These are phyloP conservation scores for Trametes polyzona DNA, from an alignment of 1,284 basidiomycete species.

Conservation along the genomic window DNA sequence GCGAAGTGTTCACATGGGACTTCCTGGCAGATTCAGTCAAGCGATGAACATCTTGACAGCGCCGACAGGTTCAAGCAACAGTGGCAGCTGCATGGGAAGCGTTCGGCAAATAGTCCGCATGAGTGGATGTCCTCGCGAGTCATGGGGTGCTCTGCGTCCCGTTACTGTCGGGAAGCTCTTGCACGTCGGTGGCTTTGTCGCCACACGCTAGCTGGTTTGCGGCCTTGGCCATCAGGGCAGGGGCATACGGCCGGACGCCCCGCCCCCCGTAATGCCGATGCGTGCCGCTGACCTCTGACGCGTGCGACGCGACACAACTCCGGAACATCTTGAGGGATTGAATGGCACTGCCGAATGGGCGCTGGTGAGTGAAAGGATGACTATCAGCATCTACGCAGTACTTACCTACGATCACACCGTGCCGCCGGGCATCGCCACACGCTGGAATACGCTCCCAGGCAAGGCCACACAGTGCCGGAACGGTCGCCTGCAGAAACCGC, in stretches of 20 bases:
- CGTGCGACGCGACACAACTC: neutral
- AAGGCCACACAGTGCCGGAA: neutral
- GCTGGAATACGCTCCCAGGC: neutral
- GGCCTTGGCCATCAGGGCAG: too few relatives aligned
- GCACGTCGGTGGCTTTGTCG: too few relatives aligned
- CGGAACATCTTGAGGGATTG: neutral
- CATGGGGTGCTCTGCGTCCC: too few relatives aligned
- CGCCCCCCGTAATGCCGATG: too few relatives aligned
- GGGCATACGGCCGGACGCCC: too few relatives aligned
- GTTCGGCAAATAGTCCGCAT: neutral
- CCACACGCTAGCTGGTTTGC: too few relatives aligned
- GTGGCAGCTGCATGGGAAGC: neutral
- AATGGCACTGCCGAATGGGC: neutral
- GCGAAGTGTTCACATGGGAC: neutral
- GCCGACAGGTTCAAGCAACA: neutral
- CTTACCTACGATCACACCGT: slow-evolving; percentile 6
- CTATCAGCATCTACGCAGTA: slow-evolving; percentile 10
- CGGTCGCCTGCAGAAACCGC: neutral
- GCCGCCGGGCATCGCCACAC: slow-evolving; percentile 3
- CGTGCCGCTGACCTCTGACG: neutral
- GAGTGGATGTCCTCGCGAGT: too few relatives aligned
- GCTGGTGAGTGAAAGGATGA: neutral
- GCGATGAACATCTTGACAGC: neutral
- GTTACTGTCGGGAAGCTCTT: too few relatives aligned
- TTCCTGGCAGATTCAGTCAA: neutral